Base-by-base conservation (phyloP, 1,284 basidiomycete genomes). In the Melampsora medusae region DNA sequence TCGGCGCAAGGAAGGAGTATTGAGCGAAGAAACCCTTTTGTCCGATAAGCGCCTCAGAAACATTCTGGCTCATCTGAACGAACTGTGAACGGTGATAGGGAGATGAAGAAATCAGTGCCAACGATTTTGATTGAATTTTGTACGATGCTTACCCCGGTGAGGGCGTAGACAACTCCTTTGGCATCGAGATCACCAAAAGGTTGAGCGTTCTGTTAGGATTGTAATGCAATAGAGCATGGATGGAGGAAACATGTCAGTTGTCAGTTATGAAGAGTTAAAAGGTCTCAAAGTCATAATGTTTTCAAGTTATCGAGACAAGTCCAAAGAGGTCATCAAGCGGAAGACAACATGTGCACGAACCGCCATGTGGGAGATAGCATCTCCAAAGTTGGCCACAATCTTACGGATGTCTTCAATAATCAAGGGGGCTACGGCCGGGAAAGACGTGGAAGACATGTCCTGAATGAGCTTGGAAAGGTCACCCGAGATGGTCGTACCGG, bases 1-100 rank as follows among this genome's bases (percentile, higher is more conserved):
- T 49, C 14, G 69, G 61, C 31, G 42, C 49, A 17, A 65, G 61
- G 46, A 49, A 12, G 49, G 62, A 49, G 61, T 64, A 72, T 72
- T 72, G 69, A 10, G 69, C 69, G 50, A 72, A 72, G 48, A 72
- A 72, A n/a, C 69, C 69, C n/a, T 72, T 72, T 65, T 72, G 46
- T 10, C 61, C 69, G 14, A 65, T 49, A 2, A 72, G 42, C 48
- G 60, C 61, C 2, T 62, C 42, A 16, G 61, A 64, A 2, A 72
- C 28, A 62, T 49, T 65, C 28, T 72, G 61, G 35, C 69, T 19
- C 19, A 62, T 62, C 5, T 46, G 33, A 46, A 72, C 61, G n/a
- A 72, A 72, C 61, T 72, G 49, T 46, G 42, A 14, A 46, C 42
- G 14, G 42, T 46, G 42, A 46, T 16, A 46, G 1, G 35, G 35